Conservation (phyloP, 768 basidiomycete species). For the Auriscalpium microsporum region DNA sequence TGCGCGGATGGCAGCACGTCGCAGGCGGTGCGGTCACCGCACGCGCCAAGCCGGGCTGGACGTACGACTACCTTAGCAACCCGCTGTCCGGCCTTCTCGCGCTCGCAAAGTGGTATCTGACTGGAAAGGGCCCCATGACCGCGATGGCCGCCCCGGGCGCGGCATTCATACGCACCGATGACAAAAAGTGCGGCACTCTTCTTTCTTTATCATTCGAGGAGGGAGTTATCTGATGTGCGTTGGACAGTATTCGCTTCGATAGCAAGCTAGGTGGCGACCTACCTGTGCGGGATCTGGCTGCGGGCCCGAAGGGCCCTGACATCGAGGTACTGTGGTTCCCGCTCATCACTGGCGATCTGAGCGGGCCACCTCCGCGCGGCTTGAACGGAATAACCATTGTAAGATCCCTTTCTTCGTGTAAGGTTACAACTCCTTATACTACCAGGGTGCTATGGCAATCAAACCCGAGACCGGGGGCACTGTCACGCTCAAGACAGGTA, state of each 20-base stretch:
- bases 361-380: not conserved
- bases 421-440: not conserved
- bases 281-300: not conserved
- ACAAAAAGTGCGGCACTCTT: not conserved
- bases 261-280: slow-evolving; percentile 9
- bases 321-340: slow-evolving; percentile 8
- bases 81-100: not conserved
- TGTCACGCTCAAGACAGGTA: not conserved
- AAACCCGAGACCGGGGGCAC: slow-evolving; percentile 1
- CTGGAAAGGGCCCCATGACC: slow-evolving; percentile 2
- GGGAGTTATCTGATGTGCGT: not conserved
- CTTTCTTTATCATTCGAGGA: not conserved
- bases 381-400: not conserved
- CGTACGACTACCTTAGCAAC: slow-evolving; percentile 1
- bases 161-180: slow-evolving; percentile 2
- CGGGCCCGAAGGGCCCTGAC: not conserved
- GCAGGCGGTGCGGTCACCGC: not conserved
- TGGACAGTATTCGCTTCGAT: slow-evolving; percentile 26
- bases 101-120: not conserved
- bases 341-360: not conserved
- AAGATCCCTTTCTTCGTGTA: not conserved
- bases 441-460: not conserved
- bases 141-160: not conserved
- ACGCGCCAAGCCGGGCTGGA: slow-evolving; percentile 1
- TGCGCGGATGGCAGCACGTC: not conserved